Evolutionary conservation across 371 early-diverging fungal species (phyloP), one percentile per base, ranked within the genome.

Genomic region (Mucor mucedo): DNA sequence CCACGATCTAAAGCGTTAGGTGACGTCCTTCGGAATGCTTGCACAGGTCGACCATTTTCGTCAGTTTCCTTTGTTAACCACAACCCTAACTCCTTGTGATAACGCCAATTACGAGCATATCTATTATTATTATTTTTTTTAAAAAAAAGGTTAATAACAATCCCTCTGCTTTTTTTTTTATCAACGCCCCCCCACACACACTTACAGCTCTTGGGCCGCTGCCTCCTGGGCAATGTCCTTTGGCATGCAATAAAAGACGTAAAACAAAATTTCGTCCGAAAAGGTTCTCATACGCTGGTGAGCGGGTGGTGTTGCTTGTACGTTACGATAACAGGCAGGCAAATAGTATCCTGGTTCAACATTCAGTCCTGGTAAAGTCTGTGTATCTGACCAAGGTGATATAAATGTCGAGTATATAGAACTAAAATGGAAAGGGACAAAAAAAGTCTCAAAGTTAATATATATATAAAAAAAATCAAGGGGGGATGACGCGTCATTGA

Each of bases 181-280:
- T 21, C 21, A 21, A 21, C 21, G 21, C 21, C 21, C 21, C 21
- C 21, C 21, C 14, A 32, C 5, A 61, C 5, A 52, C 21, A 73
- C 75, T 74, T 76, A 90, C 67, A 98, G 84, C 78, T 95, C 95
- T 56, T 92, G 90, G 29, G 96, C 96, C n/a, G 95, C 95, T 29
- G 89, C 89, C 64, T 95, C 93, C 82, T 97, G 97, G 40, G 94
- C 69, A 58, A 89, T 84, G 59, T 95, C 94, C 50, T 90, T 84
- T 33, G 95, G 94, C 83, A 93, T 84, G 11, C 95, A 85, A 77
- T 98, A 97, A 77, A 98, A 98, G 39, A 95, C 87, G 81, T 96
- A 97, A 69, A 98, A 95, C 55, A 98, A 83, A 7, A 97, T 94
- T 67, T 97, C 96, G 52, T 97, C 98, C 45, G 87, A 77, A 32